Percentiles rank a stretch among this genome's conserved stretches.
These are phyloP conservation scores for Mortierella polycephala DNA, from an alignment of 371 early-diverging fungal genomes.

Conservation along the genomic window DNA sequence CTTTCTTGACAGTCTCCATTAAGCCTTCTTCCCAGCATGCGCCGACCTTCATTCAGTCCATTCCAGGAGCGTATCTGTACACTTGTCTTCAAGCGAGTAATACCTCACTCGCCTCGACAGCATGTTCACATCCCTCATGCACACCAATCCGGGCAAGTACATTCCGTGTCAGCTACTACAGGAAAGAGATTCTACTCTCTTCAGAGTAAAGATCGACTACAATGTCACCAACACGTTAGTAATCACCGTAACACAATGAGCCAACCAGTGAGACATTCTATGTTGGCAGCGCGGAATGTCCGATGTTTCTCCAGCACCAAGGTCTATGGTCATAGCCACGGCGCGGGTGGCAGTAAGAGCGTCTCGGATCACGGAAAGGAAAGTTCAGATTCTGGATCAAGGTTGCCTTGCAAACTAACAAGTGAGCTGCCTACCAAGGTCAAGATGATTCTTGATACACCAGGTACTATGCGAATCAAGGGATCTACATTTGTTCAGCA, in stretches of 20 bases:
- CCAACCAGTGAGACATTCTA: too few relatives aligned
- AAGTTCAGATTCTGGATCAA: constrained; percentile 8
- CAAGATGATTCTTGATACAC: constrained; percentile 47
- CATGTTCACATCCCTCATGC: background rate
- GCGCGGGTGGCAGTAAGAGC: too few relatives aligned
- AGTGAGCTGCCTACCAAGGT: constrained; percentile 39
- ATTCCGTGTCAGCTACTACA: background rate
- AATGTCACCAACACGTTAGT: too few relatives aligned
- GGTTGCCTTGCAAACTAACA: constrained; percentile 15
- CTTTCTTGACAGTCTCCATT: background rate
- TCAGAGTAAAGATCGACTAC: too few relatives aligned
- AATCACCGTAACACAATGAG: too few relatives aligned
- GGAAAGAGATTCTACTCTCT: background rate
- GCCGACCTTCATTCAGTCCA: background rate
- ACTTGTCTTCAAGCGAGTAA: background rate
- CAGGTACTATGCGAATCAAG: constrained; percentile 25
- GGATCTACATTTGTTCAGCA: too few relatives aligned
- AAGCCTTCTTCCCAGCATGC: constrained; percentile 9
- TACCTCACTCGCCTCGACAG: background rate
- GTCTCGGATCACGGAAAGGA: background rate
- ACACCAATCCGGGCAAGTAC: background rate
- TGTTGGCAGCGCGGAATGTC: too few relatives aligned
- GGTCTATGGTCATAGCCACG: too few relatives aligned
- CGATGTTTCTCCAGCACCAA: too few relatives aligned
- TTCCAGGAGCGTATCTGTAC: background rate